Conservation (phyloP, 176 grass and related monocot genomes). For the Secale cereale region DNA sequence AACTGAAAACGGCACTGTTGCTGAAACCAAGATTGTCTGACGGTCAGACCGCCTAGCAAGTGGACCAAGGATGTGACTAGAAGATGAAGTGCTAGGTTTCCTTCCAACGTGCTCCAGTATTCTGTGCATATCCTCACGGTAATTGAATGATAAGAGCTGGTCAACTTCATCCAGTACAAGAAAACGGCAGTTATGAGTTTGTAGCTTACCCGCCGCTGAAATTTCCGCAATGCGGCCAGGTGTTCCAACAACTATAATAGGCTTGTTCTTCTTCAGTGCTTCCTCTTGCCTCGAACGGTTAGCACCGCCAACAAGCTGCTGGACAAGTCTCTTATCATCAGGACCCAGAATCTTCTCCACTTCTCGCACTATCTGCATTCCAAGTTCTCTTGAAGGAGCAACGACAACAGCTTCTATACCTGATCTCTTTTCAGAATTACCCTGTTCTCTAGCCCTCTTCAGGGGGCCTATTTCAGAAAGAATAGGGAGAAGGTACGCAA, state of each 20-base stretch:
- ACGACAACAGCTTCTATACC: conserved; percentile 83
- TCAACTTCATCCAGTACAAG: conserved; percentile 96
- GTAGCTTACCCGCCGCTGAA: conserved; percentile 85
- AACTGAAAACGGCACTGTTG: conserved; percentile 91
- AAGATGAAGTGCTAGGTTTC: conserved; percentile 43
- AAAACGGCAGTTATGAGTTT: conserved; percentile 75
- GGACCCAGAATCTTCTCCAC: conserved; percentile 74
- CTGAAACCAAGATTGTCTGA: conserved; percentile 87
- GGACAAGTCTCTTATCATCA: conserved; percentile 74
- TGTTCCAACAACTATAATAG: conserved; percentile 78
- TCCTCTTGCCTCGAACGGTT: conserved; percentile 92
- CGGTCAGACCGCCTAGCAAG: conserved; percentile 69
- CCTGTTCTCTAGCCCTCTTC: conserved; percentile 46
- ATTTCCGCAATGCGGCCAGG: conserved; percentile 92
- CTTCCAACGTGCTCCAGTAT: conserved; percentile 93
- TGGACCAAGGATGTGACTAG: conserved; percentile 70
- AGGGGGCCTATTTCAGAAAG: conserved; percentile 77
- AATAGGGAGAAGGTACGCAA: conserved; percentile 83
- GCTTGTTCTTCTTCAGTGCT: conserved; percentile 92
- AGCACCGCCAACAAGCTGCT: conserved; percentile 89
- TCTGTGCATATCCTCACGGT: conserved; percentile 94
- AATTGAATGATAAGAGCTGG: conserved; percentile 91
- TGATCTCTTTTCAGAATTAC: conserved; percentile 48
- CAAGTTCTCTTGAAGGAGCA: conserved; percentile 92
- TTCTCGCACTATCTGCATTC: conserved; percentile 95